Base-by-base conservation (phyloP, 805 yeast species). In the Zygotorulaspora florentina region DNA sequence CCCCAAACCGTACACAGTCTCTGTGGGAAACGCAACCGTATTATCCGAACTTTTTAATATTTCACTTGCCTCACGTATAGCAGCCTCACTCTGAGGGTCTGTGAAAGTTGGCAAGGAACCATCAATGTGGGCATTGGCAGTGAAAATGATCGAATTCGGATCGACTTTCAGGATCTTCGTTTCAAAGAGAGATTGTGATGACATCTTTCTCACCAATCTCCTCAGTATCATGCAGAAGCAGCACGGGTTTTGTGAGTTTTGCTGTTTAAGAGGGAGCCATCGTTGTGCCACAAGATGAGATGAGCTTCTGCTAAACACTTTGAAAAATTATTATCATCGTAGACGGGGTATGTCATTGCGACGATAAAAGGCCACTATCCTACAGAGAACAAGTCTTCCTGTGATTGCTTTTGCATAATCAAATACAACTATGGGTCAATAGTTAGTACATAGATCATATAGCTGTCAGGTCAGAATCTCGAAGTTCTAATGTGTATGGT, bases 1-100 rank as follows among this genome's bases (percentile, higher is more conserved):
- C 0, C 96, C 99, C 1, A 93, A 73, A 0, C 99, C 99, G 64
- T 93, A 93, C 0, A 93, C 99, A 0, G 99, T 93, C 61, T 93
- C 99, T 0, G 99, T 87, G 1, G 99, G 99, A 57, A 93, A 90
- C 0, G 91, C 98, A 11, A 93, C 89, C 0, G 83, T 88, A 23
- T 80, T 70, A 31, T 74, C 61, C 0, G 83, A 69, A 2, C 65
- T 64, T 13, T 69, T 63, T 3, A 89, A 64, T 3, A 81, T 66
- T 2, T 68, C 55, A 0, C 88, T 81, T 5, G 96, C 97, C 15
- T 65, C 65, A 9, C 64, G 42, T 1, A 89, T 66, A 48, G 77
- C 77, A 9, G 55, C 46, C 47, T 69, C 66, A 0, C 95, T 82
- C 23, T 62, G 62, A n/a, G 69, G 56, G 56, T 83, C 87, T 1